phyloP scores from a whole-genome alignment of 2,329 filamentous ascomycete species.

The Fusarium temperatum region DNA sequence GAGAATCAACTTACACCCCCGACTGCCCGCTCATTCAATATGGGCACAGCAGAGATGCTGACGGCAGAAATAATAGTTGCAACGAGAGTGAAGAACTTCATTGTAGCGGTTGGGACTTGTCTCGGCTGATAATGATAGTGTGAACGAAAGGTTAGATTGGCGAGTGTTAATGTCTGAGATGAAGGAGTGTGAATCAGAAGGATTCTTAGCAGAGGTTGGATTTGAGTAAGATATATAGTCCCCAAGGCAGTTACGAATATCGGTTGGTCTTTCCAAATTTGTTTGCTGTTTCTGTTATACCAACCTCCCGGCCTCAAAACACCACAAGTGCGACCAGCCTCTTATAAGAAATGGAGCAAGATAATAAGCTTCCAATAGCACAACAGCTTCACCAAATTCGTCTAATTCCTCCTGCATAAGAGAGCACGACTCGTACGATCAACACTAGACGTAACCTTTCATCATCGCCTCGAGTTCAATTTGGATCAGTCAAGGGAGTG shows the following conservation, averaged over 20 bases:
- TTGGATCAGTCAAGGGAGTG: background rate
- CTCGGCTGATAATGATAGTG: background rate
- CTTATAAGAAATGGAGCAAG: slow-evolving; percentile 9
- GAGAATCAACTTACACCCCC: slow-evolving; percentile 55
- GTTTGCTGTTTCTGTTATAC: slow-evolving; percentile 2
- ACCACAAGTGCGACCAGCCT: slow-evolving; percentile 29
- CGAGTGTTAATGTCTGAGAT: slow-evolving; percentile 5
- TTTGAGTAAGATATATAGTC: background rate
- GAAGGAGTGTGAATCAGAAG: slow-evolving; percentile 11
- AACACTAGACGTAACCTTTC: background rate
- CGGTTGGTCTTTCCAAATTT: background rate
- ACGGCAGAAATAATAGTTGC: slow-evolving; percentile 33
- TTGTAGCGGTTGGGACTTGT: slow-evolving; percentile 20
- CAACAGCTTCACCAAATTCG: slow-evolving; percentile 1
- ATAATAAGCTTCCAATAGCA: slow-evolving; percentile 28
- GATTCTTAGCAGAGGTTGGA: slow-evolving; percentile 28
- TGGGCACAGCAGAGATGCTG: slow-evolving; percentile 41
- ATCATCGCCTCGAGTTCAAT: background rate
- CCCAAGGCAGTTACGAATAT: background rate
- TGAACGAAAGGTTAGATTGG: background rate
- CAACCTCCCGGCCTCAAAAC: slow-evolving; percentile 27
- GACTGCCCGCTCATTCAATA: slow-evolving; percentile 51
- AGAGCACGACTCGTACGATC: background rate
- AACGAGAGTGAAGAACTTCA: slow-evolving; percentile 44
- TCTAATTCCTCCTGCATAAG: background rate